Base-by-base conservation (phyloP, 768 basidiomycete genomes). In the Hemileccinum rubropunctum region DNA sequence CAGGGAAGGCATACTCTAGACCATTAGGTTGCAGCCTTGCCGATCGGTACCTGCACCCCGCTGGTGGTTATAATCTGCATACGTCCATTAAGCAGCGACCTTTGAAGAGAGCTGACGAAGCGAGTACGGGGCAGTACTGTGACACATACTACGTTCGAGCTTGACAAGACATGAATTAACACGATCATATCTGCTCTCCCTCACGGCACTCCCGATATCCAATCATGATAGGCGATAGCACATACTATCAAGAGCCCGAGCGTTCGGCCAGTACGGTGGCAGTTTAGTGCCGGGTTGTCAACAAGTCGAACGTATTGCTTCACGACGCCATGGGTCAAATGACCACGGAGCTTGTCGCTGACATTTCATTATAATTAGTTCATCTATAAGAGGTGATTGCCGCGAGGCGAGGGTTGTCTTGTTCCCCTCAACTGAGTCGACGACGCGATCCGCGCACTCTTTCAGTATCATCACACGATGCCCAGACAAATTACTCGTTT, bases 401-500 rank as follows among this genome's bases (percentile, higher is more conserved):
- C 42, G 35, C 39, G 35, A 34, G 44, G 21, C 34, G 8, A 18
- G 21, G 6, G 28, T 38, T 36, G 4, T 5, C 15, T 28, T 17
- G n/a, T 23, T 10, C 10, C 28, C 40, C 35, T 55, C 50, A 14
- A 17, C 48, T 51, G 60, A 40, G 56, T 30, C 36, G n/a, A 27
- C 37, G 23, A 13, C 40, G 20, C 44, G 7, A 12, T 30, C 28
- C 28, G 28, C 28, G 9, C 28, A 30, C 28, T 28, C 3, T 12
- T 20, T 3, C 3, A 23, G 23, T 14, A 6, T 27, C 12, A 2
- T 4, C 23, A 23, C 23, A 23, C 23, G 23, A 60, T 53, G 61
- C 20, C 49, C 18, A 40, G 50, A 47, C 79, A 67, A 38, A 82
- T 84, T 51, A 80, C 76, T 3, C 74, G 70, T 39, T 81, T 73